Percentiles rank a stretch among this genome's conserved stretches.
phyloP scores from a whole-genome alignment of 495 filamentous ascomycete genomes.

The Durotheca rogersii region DNA sequence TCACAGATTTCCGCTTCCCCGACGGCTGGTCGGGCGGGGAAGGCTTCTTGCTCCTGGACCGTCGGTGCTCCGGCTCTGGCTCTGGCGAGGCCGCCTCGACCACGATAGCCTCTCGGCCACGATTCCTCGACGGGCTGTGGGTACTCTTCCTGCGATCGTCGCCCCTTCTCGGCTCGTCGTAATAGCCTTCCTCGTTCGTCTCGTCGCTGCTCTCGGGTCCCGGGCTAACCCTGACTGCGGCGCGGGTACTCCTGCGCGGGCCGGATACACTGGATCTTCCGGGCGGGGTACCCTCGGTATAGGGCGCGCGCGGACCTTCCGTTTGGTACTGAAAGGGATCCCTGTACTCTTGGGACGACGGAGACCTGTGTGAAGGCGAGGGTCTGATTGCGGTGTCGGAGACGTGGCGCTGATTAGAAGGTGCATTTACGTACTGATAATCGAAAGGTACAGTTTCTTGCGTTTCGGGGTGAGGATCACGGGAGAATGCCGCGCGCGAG shows the following conservation, averaged over 20 bases:
- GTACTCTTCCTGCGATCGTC: slow-evolving; percentile 13
- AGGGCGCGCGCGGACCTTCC: slow-evolving; percentile 33
- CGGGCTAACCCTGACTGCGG: slow-evolving; percentile 22
- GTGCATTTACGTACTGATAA: slow-evolving; percentile 43
- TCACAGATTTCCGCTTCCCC: slow-evolving; percentile 32
- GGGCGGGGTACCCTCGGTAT: slow-evolving; percentile 23
- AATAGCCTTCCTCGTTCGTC: slow-evolving; percentile 21
- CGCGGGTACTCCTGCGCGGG: slow-evolving; percentile 12
- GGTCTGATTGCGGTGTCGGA: slow-evolving; percentile 37
- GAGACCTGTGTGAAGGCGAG: slow-evolving; percentile 19
- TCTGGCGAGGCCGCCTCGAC: slow-evolving; percentile 25
- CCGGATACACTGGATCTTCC: slow-evolving; percentile 18
- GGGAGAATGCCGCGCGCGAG: slow-evolving; percentile 35
- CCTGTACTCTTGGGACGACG: slow-evolving; percentile 11
- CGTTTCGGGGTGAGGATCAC: slow-evolving; percentile 18
- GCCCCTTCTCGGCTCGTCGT: slow-evolving; percentile 29
- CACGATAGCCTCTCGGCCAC: slow-evolving; percentile 21
- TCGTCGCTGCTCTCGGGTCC: slow-evolving; percentile 17
- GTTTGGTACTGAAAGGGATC: slow-evolving; percentile 49
- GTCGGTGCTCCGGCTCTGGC: slow-evolving; percentile 30
- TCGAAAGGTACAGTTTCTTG: slow-evolving; percentile 43
- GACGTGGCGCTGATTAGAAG: slow-evolving; percentile 34
- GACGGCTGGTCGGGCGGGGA: slow-evolving; percentile 21
- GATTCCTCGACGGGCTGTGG: not conserved
- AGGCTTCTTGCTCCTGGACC: slow-evolving; percentile 32